Evolutionary conservation across 2,329 filamentous ascomycete genomes (phyloP).

Genomic region (Septoria linicola): DNA sequence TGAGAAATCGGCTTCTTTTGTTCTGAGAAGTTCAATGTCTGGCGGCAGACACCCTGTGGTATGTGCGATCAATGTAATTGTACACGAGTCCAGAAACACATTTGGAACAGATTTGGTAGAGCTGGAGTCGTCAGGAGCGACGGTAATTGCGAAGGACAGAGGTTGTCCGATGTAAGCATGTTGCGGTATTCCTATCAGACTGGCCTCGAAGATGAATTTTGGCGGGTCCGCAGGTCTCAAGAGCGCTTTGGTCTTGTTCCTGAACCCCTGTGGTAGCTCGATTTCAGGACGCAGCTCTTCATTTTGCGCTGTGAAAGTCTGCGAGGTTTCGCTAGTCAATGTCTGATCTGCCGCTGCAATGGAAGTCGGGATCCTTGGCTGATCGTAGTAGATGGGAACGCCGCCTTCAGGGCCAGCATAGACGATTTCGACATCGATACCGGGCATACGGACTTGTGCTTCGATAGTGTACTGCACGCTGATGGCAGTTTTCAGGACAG

Average conservation of each 20-base stretch:
- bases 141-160: slow-evolving; percentile 13
- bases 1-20: slow-evolving; percentile 10
- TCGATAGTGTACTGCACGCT: slow-evolving; percentile 12
- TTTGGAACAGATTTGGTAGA: slow-evolving; percentile 11
- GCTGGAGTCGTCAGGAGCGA: slow-evolving; percentile 9
- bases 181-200: slow-evolving; percentile 9
- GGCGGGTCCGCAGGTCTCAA: slow-evolving; percentile 13
- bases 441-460: slow-evolving; percentile 17
- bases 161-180: slow-evolving; percentile 19
- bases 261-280: slow-evolving; percentile 17
- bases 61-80: slow-evolving; percentile 19
- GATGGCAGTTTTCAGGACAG: neutral
- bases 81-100: slow-evolving; percentile 21
- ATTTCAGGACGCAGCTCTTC: slow-evolving; percentile 6
- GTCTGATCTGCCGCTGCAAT: slow-evolving; percentile 10
- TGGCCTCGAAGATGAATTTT: slow-evolving; percentile 17
- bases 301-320: slow-evolving; percentile 15
- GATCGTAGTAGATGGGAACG: slow-evolving; percentile 17
- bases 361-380: slow-evolving; percentile 16
- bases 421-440: slow-evolving; percentile 19
- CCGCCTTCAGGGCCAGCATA: slow-evolving; percentile 3
- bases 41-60: slow-evolving; percentile 16
- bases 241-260: slow-evolving; percentile 21
- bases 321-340: slow-evolving; percentile 5
- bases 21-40: slow-evolving; percentile 14